Conservation (phyloP, 1,284 basidiomycete species). For the Cutaneotrichosporon sp. region DNA sequence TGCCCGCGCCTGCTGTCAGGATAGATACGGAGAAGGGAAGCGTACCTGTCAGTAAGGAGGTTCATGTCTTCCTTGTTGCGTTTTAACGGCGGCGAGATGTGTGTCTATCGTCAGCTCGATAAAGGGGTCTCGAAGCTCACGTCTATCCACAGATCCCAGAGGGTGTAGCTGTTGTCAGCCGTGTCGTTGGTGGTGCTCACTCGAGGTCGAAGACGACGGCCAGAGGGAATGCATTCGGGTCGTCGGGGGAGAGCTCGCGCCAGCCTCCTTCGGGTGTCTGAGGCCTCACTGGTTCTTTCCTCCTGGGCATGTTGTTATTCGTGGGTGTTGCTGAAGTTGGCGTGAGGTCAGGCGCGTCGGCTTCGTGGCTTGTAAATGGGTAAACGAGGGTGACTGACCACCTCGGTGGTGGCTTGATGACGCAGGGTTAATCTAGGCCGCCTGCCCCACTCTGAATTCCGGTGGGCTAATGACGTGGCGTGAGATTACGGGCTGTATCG, state of each 20-base stretch:
- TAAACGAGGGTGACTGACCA: no score
- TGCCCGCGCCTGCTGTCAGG: constrained; percentile 53
- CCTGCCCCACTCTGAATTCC: no score
- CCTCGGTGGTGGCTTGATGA: background rate
- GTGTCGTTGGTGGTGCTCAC: constrained; percentile 51
- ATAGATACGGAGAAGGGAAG: background rate
- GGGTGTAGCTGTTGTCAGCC: constrained; percentile 58
- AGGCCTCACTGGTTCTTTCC: background rate
- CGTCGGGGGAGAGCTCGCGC: constrained; percentile 22
- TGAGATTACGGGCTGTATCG: no score
- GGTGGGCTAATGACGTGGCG: no score
- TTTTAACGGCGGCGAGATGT: constrained; percentile 58
- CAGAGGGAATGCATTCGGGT: constrained; percentile 54
- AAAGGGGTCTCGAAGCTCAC: constrained; percentile 32
- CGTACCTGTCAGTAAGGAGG: constrained; percentile 58
- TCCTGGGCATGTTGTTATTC: constrained; percentile 3
- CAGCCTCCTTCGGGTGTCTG: constrained; percentile 13
- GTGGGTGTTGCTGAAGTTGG: background rate
- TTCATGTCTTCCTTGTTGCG: constrained; percentile 57
- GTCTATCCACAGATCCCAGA: constrained; percentile 81
- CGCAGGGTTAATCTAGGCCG: background rate
- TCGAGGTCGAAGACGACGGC: constrained; percentile 78
- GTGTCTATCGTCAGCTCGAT: constrained; percentile 25
- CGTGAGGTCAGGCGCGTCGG: background rate
- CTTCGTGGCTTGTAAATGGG: no score